phyloP scores from a whole-genome alignment of 179 eudicot genomes.

The Dionaea muscipula region DNA sequence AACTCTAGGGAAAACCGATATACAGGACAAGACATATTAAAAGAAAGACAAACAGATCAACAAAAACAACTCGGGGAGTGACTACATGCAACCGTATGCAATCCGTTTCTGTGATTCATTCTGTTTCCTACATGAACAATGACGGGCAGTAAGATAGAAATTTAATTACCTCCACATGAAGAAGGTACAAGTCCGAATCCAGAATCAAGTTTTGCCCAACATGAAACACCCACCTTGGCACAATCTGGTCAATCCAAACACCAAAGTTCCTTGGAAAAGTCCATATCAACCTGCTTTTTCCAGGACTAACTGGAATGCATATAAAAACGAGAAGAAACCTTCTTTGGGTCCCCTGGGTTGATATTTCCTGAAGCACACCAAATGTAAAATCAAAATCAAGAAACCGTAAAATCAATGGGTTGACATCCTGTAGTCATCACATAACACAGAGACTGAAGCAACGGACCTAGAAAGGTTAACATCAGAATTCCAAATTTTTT shows the following conservation, averaged over 20 bases:
- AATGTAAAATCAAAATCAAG: background rate
- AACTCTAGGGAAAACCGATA: no score
- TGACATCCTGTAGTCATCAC: no score
- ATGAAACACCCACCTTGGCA: constrained; percentile 78
- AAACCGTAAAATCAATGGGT: no score
- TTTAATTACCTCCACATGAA: constrained; percentile 50
- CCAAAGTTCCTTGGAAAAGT: constrained; percentile 54
- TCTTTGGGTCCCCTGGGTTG: constrained; percentile 16
- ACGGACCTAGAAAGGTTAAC: background rate
- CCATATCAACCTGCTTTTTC: constrained; percentile 75
- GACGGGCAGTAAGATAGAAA: background rate
- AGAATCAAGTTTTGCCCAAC: constrained; percentile 55
- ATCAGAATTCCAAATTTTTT: no score
- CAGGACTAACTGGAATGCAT: constrained; percentile 88
- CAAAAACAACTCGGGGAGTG: no score
- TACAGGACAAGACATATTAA: no score
- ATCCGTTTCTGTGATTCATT: no score
- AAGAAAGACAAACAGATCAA: no score
- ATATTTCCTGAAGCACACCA: constrained; percentile 22
- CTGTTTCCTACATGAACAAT: no score
- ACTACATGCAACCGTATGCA: no score
- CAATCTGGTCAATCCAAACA: constrained; percentile 56
- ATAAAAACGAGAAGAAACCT: constrained; percentile 35
- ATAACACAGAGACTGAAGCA: background rate
- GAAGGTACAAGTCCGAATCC: constrained; percentile 76